phyloP scores from a whole-genome alignment of 495 filamentous ascomycete species.

The Penicillium longicatenatum region DNA sequence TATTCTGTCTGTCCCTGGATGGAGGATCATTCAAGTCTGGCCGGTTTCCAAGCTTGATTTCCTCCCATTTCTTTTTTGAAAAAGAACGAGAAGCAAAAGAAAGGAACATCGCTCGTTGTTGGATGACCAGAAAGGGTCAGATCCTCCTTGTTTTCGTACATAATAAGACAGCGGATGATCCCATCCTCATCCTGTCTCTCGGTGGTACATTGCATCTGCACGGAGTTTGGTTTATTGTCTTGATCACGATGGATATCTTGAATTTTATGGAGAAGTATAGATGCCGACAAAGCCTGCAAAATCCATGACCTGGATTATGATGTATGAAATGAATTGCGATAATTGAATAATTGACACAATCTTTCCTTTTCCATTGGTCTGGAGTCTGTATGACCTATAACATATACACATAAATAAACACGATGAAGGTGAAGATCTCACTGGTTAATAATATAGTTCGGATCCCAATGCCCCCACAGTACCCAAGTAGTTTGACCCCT shows the following conservation, averaged over 20 bases:
- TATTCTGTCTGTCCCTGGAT: too few relatives aligned
- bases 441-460: neutral
- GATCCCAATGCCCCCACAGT: constrained; percentile 1
- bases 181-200: neutral
- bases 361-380: too few relatives aligned
- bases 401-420: too few relatives aligned
- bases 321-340: neutral
- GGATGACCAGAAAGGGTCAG: neutral
- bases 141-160: neutral
- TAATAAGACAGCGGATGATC: neutral
- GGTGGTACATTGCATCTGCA: neutral
- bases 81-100: neutral
- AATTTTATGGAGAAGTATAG: neutral
- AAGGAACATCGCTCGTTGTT: neutral
- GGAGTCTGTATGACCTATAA: too few relatives aligned
- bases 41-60: neutral
- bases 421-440: neutral
- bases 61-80: neutral
- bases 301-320: neutral
- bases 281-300: neutral
- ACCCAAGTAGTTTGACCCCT: neutral
- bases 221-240: constrained; percentile 4
- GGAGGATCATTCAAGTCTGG: neutral
- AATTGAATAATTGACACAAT: neutral
- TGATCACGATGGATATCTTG: neutral